A percentile compares a stretch with the other conserved stretches of the same genome.
Conservation (phyloP, 2,329 filamentous ascomycete species). For the Sodiomyces alkalinus region DNA sequence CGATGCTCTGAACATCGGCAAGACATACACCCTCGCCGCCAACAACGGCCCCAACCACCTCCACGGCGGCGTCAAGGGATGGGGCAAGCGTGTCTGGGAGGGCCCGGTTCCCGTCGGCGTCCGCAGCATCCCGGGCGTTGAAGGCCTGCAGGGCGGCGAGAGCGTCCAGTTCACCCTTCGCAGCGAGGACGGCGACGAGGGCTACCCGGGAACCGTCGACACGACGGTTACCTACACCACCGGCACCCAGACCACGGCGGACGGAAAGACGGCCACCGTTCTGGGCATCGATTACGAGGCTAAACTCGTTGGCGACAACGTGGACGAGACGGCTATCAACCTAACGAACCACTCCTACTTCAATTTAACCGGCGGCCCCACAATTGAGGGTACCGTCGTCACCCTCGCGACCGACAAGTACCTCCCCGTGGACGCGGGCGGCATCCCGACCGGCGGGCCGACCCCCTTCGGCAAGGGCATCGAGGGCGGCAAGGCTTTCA, state of each 20-base stretch:
- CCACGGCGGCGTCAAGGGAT: slow-evolving; percentile 59
- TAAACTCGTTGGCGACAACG: slow-evolving; percentile 53
- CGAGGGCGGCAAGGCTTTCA: slow-evolving; percentile 51
- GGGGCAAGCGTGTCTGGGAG: slow-evolving; percentile 66
- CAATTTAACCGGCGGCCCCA: slow-evolving; percentile 39
- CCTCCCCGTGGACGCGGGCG: slow-evolving; percentile 56
- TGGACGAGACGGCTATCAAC: slow-evolving; percentile 81
- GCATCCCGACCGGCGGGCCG: slow-evolving; percentile 60
- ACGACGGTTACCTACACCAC: slow-evolving; percentile 65
- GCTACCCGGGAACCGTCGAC: slow-evolving; percentile 76
- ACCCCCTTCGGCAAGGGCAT: slow-evolving; percentile 45
- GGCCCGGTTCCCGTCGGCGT: slow-evolving; percentile 50
- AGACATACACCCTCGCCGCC: slow-evolving; percentile 51
- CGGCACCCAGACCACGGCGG: slow-evolving; percentile 43
- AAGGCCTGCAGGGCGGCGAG: slow-evolving; percentile 43
- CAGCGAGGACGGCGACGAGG: slow-evolving; percentile 73
- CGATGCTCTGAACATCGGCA: slow-evolving; percentile 50
- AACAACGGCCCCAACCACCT: slow-evolving; percentile 69
- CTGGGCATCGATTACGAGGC: slow-evolving; percentile 84
- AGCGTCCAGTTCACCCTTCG: slow-evolving; percentile 48
- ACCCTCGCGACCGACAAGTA: slow-evolving; percentile 51
- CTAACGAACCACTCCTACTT: slow-evolving; percentile 91
- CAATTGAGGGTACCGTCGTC: slow-evolving; percentile 44
- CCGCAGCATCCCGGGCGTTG: slow-evolving; percentile 31
- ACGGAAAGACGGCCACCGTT: slow-evolving; percentile 50